Percentiles rank a stretch among this genome's conserved stretches.
Evolutionary conservation across 306 rosid species (phyloP).

Genomic region (Cicer arietinum): DNA sequence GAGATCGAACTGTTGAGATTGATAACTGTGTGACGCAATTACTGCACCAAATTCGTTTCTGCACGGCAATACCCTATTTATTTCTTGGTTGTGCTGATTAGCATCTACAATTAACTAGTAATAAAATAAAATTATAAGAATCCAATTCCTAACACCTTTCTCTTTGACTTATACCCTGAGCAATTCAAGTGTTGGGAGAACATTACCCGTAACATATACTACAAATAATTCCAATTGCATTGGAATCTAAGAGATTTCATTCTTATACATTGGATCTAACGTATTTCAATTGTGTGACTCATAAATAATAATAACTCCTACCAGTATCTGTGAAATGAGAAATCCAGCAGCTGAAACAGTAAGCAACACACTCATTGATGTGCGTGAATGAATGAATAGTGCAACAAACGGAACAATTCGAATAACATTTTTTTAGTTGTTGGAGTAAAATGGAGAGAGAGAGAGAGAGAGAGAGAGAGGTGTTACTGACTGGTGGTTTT

Average conservation of each 20-base stretch:
- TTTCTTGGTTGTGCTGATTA: background rate
- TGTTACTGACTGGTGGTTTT: constrained; percentile 59
- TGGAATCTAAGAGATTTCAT: constrained; percentile 46
- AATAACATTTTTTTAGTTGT: background rate
- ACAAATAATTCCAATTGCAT: constrained; percentile 13
- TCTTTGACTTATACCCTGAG: background rate
- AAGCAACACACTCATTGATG: constrained; percentile 22
- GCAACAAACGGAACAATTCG: background rate
- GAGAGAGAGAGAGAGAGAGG: constrained; percentile 24
- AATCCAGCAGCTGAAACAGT: constrained; percentile 38
- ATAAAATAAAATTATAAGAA: background rate
- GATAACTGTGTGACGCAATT: too few relatives aligned
- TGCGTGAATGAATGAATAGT: constrained; percentile 15
- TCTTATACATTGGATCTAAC: constrained; percentile 45
- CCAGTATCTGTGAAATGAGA: background rate
- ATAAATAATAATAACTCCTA: background rate
- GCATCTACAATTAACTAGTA: background rate
- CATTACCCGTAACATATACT: background rate
- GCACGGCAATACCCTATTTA: background rate
- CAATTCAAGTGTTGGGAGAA: constrained; percentile 2
- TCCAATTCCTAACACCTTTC: background rate
- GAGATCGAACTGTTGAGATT: too few relatives aligned
- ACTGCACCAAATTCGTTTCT: too few relatives aligned
- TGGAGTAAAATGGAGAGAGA: constrained; percentile 21
- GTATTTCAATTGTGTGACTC: background rate